Evolutionary conservation across 1,284 basidiomycete species (phyloP), one percentile per base, ranked within the genome.

Genomic region (Coniferiporia weirii): DNA sequence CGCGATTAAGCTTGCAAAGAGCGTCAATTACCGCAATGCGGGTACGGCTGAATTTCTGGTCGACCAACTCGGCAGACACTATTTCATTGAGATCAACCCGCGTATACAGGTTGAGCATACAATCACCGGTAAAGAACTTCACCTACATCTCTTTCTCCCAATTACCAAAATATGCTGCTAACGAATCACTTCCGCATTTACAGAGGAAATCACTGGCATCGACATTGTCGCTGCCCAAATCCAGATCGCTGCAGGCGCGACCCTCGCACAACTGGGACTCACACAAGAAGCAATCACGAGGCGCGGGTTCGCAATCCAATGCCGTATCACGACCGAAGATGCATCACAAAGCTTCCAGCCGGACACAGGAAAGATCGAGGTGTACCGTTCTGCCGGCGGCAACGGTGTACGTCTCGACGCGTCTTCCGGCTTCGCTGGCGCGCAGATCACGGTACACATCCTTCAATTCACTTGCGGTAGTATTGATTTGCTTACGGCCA

Each of bases 101-200:
- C 93, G 95, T 79, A 97, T 98, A 69, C 95, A 98, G 74, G 95
- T 98, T 75, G 95, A 98, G 73, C 95, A 98, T 77, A 98, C 96
- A 48, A 95, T 95, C 71, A 95, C 93, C 64, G 92, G 91, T 91
- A 64, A 60, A 81, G 71, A 12, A 52, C n/a, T 45, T 8, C n/a
- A 27, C 5, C n/a, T 47, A 13, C 32, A 58, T 44, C 56, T 56
- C 27, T 22, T 53, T 62, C 44, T 52, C n/a, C 45, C 45, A 61
- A 57, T 47, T 50, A 32, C 64, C 52, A 50, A 54, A 49, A 51
- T 54, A 40, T 59, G 19, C 57, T 3, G 19, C 63, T n/a, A 51
- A 47, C 64, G 27, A 27, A 61, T 54, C 56, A 44, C 32, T 15
- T 12, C 38, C 15, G 8, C 8, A 40, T 7, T 45, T 22, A 38